These are phyloP conservation scores for Hyphochytrium catenoides DNA, from an alignment of 352 stramenopile species.

Conservation along the genomic window DNA sequence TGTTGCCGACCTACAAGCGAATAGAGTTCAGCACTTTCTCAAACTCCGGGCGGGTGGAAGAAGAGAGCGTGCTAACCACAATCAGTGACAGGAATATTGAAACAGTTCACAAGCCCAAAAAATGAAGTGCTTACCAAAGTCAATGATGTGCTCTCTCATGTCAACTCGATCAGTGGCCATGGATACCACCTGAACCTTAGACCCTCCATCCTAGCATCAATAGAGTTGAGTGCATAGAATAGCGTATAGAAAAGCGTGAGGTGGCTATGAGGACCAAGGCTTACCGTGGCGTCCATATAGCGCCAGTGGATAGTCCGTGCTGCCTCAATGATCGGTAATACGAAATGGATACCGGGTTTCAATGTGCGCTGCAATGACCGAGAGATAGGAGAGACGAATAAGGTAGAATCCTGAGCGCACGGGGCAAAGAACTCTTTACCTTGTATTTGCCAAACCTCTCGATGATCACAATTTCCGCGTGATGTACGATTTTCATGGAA, in stretches of 20 bases:
- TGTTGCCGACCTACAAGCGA: slow-evolving; percentile 8
- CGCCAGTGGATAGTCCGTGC: slow-evolving; percentile 6
- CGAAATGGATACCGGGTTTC: slow-evolving; percentile 14
- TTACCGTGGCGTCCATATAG: slow-evolving; percentile 2
- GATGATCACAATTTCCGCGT: slow-evolving; percentile 14
- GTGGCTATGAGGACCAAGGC: background rate
- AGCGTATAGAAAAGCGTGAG: background rate
- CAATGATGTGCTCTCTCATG: slow-evolving; percentile 15
- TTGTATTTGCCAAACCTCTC: slow-evolving; percentile 15
- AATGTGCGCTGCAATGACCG: too few relatives aligned
- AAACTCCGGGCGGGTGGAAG: too few relatives aligned
- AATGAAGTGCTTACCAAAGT: slow-evolving; percentile 4
- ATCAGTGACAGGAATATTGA: slow-evolving; percentile 6
- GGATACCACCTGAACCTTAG: slow-evolving; percentile 3
- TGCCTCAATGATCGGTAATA: slow-evolving; percentile 14
- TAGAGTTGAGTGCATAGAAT: slow-evolving; percentile 4
- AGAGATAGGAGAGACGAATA: too few relatives aligned
- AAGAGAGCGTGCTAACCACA: slow-evolving; percentile 11
- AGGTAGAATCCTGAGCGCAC: too few relatives aligned
- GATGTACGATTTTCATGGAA: slow-evolving; percentile 36
- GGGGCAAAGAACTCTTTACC: too few relatives aligned
- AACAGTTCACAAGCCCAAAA: background rate
- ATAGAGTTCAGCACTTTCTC: too few relatives aligned
- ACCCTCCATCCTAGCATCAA: slow-evolving; percentile 1
- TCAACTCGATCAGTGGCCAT: slow-evolving; percentile 13